phyloP scores from a whole-genome alignment of 129 eudicot genomes.

The Tagetes erecta region DNA sequence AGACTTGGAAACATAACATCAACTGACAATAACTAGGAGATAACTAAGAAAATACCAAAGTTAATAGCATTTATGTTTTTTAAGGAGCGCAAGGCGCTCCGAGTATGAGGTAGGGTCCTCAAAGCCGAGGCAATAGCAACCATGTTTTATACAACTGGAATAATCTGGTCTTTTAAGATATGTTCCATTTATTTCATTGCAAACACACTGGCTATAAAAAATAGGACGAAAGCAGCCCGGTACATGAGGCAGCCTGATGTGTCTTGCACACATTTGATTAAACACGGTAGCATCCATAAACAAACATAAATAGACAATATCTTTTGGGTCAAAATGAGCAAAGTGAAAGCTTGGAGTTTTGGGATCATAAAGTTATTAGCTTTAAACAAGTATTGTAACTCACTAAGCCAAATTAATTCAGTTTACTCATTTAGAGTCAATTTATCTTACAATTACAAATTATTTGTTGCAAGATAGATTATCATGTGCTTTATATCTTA shows the following conservation, averaged over 20 bases:
- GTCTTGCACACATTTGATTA: background rate
- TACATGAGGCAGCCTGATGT: background rate
- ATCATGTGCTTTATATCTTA: background rate
- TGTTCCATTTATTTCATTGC: background rate
- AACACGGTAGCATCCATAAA: background rate
- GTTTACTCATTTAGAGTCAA: background rate
- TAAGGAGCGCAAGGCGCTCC: background rate
- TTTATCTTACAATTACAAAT: background rate
- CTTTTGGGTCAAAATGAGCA: background rate
- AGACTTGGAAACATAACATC: background rate
- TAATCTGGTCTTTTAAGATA: background rate
- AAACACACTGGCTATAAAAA: background rate
- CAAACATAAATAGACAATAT: background rate
- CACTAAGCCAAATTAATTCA: background rate
- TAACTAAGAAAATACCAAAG: background rate
- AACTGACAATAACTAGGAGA: background rate
- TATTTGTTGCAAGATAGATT: background rate
- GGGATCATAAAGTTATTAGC: background rate
- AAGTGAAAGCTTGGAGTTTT: slow-evolving; percentile 3
- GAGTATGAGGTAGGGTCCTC: background rate
- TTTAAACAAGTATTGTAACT: background rate
- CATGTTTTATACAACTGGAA: background rate
- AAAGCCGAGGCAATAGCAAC: background rate
- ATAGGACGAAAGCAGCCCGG: background rate
- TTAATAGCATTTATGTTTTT: background rate